phyloP scores from a whole-genome alignment of 305 asterid species.

The Fraxinus dipetala region DNA sequence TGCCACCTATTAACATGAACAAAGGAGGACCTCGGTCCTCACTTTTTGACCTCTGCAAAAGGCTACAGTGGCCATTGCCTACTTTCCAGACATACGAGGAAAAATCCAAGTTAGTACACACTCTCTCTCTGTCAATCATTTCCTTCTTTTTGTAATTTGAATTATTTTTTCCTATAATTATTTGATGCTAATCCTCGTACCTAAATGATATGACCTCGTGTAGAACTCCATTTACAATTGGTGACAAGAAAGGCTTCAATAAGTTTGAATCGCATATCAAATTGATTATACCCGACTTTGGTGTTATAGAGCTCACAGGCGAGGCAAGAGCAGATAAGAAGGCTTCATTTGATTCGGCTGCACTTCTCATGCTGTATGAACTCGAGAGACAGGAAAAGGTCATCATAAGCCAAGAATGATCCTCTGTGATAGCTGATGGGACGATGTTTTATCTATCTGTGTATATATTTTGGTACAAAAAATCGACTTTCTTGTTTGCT shows the following conservation, averaged over 20 bases:
- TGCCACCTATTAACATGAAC: constrained; percentile 59
- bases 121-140: background rate
- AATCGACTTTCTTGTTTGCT: background rate
- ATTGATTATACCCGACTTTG: constrained; percentile 61
- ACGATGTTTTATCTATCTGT: background rate
- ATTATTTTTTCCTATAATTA: background rate
- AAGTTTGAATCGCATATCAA: constrained; percentile 67
- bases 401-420: constrained; percentile 29
- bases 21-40: constrained; percentile 91
- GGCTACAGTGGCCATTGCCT: constrained; percentile 83
- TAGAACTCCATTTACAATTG: constrained; percentile 59
- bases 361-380: constrained; percentile 62
- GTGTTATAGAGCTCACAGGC: constrained; percentile 55
- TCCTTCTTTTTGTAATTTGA: background rate
- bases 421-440: background rate
- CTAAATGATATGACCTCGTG: constrained; percentile 14
- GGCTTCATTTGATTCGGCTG: constrained; percentile 86
- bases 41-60: constrained; percentile 67
- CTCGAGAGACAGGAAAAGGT: constrained; percentile 60
- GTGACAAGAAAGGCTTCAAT: constrained; percentile 48
- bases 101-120: constrained; percentile 62
- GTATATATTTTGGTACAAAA: background rate
- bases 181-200: background rate
- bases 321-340: constrained; percentile 79
- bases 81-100: constrained; percentile 50